phyloP scores from a whole-genome alignment of 371 early-diverging fungal species.

The Mucor irregularis region DNA sequence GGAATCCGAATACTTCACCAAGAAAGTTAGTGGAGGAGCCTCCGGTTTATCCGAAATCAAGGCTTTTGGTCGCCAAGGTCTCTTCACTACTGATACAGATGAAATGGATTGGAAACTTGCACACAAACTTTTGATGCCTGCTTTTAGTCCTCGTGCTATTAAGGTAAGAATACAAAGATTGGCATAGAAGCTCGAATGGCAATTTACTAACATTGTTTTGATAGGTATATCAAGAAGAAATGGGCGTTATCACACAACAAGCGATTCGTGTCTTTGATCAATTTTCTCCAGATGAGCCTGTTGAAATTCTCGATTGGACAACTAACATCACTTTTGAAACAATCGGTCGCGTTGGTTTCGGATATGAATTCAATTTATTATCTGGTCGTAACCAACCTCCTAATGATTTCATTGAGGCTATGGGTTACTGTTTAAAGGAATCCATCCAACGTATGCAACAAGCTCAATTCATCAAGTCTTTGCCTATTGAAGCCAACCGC shows the following conservation, averaged over 20 bases:
- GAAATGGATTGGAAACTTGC: slow-evolving; percentile 53
- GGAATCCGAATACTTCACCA: slow-evolving; percentile 47
- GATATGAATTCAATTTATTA: slow-evolving; percentile 56
- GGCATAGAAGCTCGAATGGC: neutral
- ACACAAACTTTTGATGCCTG: slow-evolving; percentile 61
- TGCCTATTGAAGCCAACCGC: slow-evolving; percentile 47
- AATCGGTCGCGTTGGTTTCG: slow-evolving; percentile 60
- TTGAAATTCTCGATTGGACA: slow-evolving; percentile 55
- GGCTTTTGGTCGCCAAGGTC: slow-evolving; percentile 38
- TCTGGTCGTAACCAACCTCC: slow-evolving; percentile 33
- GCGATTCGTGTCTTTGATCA: slow-evolving; percentile 39
- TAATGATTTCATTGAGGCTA: slow-evolving; percentile 56
- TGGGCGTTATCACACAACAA: slow-evolving; percentile 42
- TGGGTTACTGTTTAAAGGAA: slow-evolving; percentile 41
- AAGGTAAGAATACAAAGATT: slow-evolving; percentile 19
- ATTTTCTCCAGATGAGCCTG: slow-evolving; percentile 34
- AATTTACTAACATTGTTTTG: neutral
- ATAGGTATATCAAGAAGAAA: slow-evolving; percentile 44
- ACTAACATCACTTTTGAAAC: slow-evolving; percentile 57
- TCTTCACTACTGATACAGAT: slow-evolving; percentile 48
- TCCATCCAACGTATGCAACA: slow-evolving; percentile 26
- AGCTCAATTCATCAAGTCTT: slow-evolving; percentile 41
- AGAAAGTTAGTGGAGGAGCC: slow-evolving; percentile 21
- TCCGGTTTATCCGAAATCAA: slow-evolving; percentile 34
- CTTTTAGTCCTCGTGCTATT: slow-evolving; percentile 43